These are phyloP conservation scores for Trichosporon faecale DNA, from an alignment of 1,284 basidiomycete species.

Conservation along the genomic window DNA sequence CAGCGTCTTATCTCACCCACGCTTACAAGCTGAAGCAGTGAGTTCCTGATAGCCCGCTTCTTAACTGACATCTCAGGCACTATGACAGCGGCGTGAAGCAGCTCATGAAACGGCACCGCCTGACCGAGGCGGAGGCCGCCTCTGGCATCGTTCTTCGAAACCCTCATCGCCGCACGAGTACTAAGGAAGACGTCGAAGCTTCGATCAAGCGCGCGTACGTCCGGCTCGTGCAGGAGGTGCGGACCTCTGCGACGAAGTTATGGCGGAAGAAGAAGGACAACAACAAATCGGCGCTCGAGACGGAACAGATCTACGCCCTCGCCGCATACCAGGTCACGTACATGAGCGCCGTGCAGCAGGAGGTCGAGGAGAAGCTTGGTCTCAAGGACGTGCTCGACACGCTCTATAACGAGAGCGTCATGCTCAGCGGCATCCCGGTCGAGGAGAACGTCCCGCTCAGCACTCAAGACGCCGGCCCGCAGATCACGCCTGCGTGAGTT, in stretches of 20 bases:
- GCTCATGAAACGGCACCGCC: conserved; percentile 25
- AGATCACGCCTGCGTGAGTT: neutral
- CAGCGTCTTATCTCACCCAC: conserved; percentile 23
- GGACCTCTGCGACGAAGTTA: neutral
- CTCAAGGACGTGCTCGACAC: neutral
- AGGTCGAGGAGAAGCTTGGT: conserved; percentile 14
- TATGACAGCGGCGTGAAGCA: conserved; percentile 17
- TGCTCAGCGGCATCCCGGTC: neutral
- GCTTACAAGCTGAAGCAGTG: conserved; percentile 29
- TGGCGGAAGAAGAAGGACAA: neutral
- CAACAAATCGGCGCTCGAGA: conserved; percentile 10
- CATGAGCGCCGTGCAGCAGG: conserved; percentile 13
- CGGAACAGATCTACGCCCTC: conserved; percentile 29
- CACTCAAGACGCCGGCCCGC: neutral
- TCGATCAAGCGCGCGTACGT: neutral
- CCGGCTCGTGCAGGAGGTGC: neutral
- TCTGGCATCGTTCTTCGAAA: conserved; percentile 29
- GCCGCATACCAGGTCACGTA: conserved; percentile 37
- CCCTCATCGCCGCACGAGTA: conserved; percentile 16
- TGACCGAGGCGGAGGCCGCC: conserved; percentile 33
- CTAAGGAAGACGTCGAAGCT: conserved; percentile 30
- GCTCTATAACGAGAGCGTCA: conserved; percentile 16
- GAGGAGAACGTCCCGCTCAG: neutral
- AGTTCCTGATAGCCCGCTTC: neutral
- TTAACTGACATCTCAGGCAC: neutral